Evolutionary conservation across 192 early-diverging fungal genomes (phyloP).

Genomic region (Kickxella alabastrina): DNA sequence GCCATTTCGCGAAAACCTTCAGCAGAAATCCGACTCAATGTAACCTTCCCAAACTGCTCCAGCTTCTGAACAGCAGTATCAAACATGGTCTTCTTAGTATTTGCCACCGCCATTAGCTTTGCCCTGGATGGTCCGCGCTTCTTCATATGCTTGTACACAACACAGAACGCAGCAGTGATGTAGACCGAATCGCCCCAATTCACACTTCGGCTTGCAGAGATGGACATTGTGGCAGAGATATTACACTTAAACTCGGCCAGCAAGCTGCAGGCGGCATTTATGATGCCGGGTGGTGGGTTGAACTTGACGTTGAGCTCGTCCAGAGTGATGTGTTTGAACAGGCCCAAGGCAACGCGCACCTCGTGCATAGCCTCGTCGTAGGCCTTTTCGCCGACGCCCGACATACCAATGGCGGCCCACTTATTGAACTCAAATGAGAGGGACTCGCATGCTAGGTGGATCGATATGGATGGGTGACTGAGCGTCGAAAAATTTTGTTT

Average conservation of each 20-base stretch:
- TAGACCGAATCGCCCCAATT: slow-evolving; percentile 44
- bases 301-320: slow-evolving; percentile 47
- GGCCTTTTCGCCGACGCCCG: slow-evolving; percentile 19
- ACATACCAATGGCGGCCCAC: slow-evolving; percentile 32
- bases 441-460: slow-evolving; percentile 45
- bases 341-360: slow-evolving; percentile 28
- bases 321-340: slow-evolving; percentile 38
- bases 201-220: slow-evolving; percentile 23
- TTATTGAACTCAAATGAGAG: slow-evolving; percentile 44
- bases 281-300: slow-evolving; percentile 23
- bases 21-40: neutral
- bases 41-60: slow-evolving; percentile 24
- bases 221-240: slow-evolving; percentile 25
- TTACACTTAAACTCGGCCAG: slow-evolving; percentile 30
- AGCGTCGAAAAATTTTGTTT: slow-evolving; percentile 20
- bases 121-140: slow-evolving; percentile 32
- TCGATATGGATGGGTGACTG: slow-evolving; percentile 26
- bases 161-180: slow-evolving; percentile 28
- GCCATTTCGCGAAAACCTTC: slow-evolving; percentile 19
- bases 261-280: slow-evolving; percentile 23
- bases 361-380: slow-evolving; percentile 29
- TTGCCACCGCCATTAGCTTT: slow-evolving; percentile 19
- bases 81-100: slow-evolving; percentile 17
- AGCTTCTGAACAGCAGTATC: slow-evolving; percentile 24
- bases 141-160: slow-evolving; percentile 42